Base-by-base conservation (phyloP, 805 yeast genomes). In the Torulaspora gathmanii region DNA sequence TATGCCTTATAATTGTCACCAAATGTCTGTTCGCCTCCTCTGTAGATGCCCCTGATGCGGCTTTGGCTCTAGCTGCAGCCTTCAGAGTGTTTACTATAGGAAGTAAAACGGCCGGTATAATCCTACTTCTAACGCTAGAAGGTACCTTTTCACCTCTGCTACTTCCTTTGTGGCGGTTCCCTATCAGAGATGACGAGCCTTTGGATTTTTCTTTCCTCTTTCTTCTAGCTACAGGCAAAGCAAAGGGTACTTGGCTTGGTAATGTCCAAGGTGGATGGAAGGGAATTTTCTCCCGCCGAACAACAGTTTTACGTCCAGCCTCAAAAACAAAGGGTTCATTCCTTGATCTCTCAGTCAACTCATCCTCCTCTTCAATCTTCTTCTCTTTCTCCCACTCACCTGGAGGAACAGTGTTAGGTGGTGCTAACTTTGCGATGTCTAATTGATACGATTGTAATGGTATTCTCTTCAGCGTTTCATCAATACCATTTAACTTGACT, bases 261-360 rank as follows among this genome's bases (percentile, higher is more conserved):
- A 64, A 17, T 6, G 22, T 31, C 69, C 69, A 64, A 12, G 69
- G 69, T 9, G 69, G 67, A 49, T 64, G 69, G 23, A 63, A 58
- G 23, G 47, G 45, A 23, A 53, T 41, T 34, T 59, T 62, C 40
- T 64, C 69, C 33, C 58, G 58, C 28, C 52, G 56, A 10, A 61
- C 53, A 4, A 60, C 56, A 1, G 68, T 62, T 42, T 57, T 60
- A 1, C 45, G 41, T 12, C 42, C 28, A n/a, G 53, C 52, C 37
- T 55, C 55, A 43, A 47, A 46, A 41, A 33, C 22, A 23, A 2
- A 5, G 36, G n/a, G n/a, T n/a, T n/a, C 13, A 17, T 35, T 20
- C 26, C 27, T 22, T 34, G 44, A n/a, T 25, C 19, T 29, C 15
- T 17, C 17, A n/a, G 8, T 7, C 15, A 19, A 7, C 7, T 17